Percentiles rank a stretch among this genome's conserved stretches.
phyloP scores from a whole-genome alignment of 768 basidiomycete species.

The Leccinum rimulosum region DNA sequence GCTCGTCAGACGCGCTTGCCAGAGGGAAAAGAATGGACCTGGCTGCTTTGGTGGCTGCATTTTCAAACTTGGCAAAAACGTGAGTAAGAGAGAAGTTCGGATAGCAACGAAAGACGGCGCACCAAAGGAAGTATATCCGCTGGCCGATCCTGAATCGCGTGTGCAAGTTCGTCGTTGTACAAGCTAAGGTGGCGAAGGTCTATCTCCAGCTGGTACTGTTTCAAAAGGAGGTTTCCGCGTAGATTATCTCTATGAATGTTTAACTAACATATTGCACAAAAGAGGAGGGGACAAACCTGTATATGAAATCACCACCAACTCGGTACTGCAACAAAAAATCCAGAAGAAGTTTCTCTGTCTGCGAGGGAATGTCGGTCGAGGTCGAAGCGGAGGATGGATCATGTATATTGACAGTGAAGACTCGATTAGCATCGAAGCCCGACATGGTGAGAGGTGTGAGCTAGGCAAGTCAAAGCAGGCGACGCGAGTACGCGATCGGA shows the following conservation, averaged over 20 bases:
- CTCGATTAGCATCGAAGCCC: conserved; percentile 79
- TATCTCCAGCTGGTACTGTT: conserved; percentile 84
- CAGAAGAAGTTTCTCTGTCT: conserved; percentile 73
- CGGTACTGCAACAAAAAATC: conserved; percentile 90
- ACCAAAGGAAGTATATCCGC: conserved; percentile 88
- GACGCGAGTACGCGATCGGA: conserved; percentile 10
- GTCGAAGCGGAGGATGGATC: conserved; percentile 50
- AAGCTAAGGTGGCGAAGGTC: conserved; percentile 69
- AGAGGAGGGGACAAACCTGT: conserved; percentile 55
- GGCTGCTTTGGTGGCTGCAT: conserved; percentile 82
- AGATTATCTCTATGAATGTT: conserved; percentile 66
- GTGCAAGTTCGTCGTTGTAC: conserved; percentile 96
- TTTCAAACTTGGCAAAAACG: conserved; percentile 69
- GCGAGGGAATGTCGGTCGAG: conserved; percentile 70
- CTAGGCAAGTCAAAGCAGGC: not conserved
- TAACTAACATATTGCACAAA: not conserved
- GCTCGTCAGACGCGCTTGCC: conserved; percentile 45
- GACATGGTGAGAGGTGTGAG: conserved; percentile 52
- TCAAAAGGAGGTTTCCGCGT: conserved; percentile 83
- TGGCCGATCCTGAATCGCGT: conserved; percentile 85
- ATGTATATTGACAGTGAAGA: conserved; percentile 81
- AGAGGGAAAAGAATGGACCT: conserved; percentile 82
- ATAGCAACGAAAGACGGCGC: conserved; percentile 23
- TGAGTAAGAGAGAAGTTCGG: not conserved
- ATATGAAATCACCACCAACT: conserved; percentile 87